Evolutionary conservation across 805 yeast species (phyloP).

Genomic region (Sugiyamaella smithiae): DNA sequence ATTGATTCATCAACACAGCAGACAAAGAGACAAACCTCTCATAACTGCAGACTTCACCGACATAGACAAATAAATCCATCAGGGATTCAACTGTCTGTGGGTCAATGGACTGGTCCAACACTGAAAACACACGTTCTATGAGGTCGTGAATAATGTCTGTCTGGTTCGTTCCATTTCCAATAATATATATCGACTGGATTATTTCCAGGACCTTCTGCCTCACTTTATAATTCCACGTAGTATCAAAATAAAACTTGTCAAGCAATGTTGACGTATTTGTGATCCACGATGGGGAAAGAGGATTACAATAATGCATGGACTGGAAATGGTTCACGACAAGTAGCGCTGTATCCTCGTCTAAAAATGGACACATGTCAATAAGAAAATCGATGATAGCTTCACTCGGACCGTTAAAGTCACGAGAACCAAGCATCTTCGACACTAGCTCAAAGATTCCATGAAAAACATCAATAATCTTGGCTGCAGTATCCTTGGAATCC

Average conservation of each 20-base stretch:
- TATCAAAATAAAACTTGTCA: slow-evolving; percentile 42
- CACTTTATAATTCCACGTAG: slow-evolving; percentile 22
- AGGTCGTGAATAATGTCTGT: slow-evolving; percentile 35
- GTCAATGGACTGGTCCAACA: slow-evolving; percentile 35
- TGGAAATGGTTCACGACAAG: slow-evolving; percentile 49
- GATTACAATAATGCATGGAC: slow-evolving; percentile 52
- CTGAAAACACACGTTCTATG: slow-evolving; percentile 35
- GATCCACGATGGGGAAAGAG: slow-evolving; percentile 51
- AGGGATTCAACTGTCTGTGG: slow-evolving; percentile 33
- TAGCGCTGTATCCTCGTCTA: slow-evolving; percentile 40
- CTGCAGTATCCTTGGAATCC: slow-evolving; percentile 22
- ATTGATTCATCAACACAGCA: slow-evolving; percentile 13
- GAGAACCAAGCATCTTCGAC: slow-evolving; percentile 35
- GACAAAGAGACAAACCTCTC: slow-evolving; percentile 14
- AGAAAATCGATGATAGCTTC: slow-evolving; percentile 44
- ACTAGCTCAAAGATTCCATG: slow-evolving; percentile 36
- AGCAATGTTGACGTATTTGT: slow-evolving; percentile 45
- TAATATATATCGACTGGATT: slow-evolving; percentile 38
- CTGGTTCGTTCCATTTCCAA: slow-evolving; percentile 37
- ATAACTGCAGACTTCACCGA: slow-evolving; percentile 24
- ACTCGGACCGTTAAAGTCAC: slow-evolving; percentile 42
- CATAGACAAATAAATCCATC: slow-evolving; percentile 27
- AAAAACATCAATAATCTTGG: slow-evolving; percentile 29
- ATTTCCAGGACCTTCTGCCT: slow-evolving; percentile 28
- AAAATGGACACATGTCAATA: slow-evolving; percentile 36